A percentile compares a stretch with the other conserved stretches of the same genome.
phyloP scores from a whole-genome alignment of 805 yeast species.

The Kazachstania viticola region DNA sequence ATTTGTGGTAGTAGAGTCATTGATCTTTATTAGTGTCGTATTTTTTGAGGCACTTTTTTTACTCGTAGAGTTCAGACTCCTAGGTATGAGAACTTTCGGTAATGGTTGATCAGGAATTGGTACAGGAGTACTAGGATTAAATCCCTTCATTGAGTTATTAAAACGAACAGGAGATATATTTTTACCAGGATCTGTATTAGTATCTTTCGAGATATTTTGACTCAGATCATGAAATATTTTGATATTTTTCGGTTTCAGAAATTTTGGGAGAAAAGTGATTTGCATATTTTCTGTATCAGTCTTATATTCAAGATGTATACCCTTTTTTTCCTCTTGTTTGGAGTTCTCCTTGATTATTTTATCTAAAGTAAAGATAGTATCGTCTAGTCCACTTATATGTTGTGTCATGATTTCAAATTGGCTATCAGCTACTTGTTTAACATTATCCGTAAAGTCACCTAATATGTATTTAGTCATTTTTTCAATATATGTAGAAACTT shows the following conservation, averaged over 20 bases:
- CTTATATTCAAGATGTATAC: constrained; percentile 1
- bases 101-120: constrained; percentile 22
- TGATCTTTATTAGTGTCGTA: constrained; percentile 1
- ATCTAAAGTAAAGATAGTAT: constrained; percentile 1
- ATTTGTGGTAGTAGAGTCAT: constrained; percentile 3
- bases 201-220: neutral
- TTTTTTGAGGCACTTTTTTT: constrained; percentile 10
- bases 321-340: no score
- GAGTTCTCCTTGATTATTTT: no score
- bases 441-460: constrained; percentile 5
- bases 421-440: constrained; percentile 8
- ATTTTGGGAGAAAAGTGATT: no score
- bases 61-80: constrained; percentile 16
- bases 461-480: no score
- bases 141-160: constrained; percentile 1
- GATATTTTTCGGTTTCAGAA: no score
- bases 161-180: constrained; percentile 4
- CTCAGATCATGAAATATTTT: neutral
- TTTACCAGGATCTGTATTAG: neutral
- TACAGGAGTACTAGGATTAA: constrained; percentile 17
- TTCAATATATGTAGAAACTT: no score
- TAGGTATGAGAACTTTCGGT: constrained; percentile 17
- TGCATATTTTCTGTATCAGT: neutral
- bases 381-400: constrained; percentile 1
- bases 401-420: constrained; percentile 7